Evolutionary conservation across 2,329 filamentous ascomycete species (phyloP).

Genomic region (Colletotrichum tanaceti): DNA sequence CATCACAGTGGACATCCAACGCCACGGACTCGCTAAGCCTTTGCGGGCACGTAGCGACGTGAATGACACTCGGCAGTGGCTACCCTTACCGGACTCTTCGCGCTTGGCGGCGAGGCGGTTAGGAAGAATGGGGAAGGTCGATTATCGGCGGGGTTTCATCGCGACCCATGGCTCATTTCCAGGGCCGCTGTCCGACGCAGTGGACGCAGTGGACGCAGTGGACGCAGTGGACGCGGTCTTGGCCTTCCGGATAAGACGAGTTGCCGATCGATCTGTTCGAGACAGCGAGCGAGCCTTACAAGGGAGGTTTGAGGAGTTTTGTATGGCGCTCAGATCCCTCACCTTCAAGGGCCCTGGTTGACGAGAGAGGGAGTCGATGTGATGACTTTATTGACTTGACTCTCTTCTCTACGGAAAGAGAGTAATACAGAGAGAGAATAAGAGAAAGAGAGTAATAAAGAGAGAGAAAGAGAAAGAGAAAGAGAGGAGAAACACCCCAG

Average conservation of each 20-base stretch:
- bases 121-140: constrained; percentile 33
- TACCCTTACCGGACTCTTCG: constrained; percentile 17
- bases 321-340: too few species aligned
- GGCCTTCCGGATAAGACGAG: constrained; percentile 13
- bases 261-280: not conserved
- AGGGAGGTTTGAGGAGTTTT: not conserved
- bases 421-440: too few species aligned
- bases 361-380: too few species aligned
- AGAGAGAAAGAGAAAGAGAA: not conserved
- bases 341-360: too few species aligned
- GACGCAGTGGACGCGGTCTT: constrained; percentile 4
- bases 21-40: not conserved
- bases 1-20: not conserved
- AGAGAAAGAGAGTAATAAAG: too few species aligned
- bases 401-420: not conserved
- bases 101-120: constrained; percentile 28
- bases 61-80: constrained; percentile 26
- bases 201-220: too few species aligned
- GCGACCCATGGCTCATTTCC: constrained; percentile 32
- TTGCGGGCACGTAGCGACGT: not conserved
- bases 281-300: not conserved
- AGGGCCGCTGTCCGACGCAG: too few species aligned
- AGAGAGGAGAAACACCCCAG: not conserved
- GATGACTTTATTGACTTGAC: not conserved
- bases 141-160: constrained; percentile 23